Evolutionary conservation across 2,329 filamentous ascomycete species (phyloP).

Genomic region (Malbranchea cinnamomea): DNA sequence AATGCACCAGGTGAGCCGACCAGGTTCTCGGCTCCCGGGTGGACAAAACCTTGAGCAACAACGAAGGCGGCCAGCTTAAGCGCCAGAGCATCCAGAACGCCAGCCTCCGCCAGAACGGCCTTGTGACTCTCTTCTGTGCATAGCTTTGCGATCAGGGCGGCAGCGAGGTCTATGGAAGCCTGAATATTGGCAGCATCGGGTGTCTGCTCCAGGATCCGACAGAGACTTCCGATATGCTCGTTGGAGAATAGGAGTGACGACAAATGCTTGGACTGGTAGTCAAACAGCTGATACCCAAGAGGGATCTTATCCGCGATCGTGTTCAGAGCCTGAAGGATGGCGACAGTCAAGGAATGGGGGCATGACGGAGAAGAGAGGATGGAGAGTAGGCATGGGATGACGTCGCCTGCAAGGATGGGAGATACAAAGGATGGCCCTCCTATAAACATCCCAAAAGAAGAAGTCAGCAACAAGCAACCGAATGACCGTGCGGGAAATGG

Average conservation of each 20-base stretch:
- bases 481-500: not conserved
- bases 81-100: slow-evolving; percentile 65
- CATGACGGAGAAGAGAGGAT: slow-evolving; percentile 52
- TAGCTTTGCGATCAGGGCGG: slow-evolving; percentile 40
- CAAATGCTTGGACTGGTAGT: slow-evolving; percentile 36
- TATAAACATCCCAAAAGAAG: slow-evolving; percentile 22
- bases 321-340: slow-evolving; percentile 59
- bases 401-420: slow-evolving; percentile 53
- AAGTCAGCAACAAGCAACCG: not conserved
- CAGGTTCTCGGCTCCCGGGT: slow-evolving; percentile 46
- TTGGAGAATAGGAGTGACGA: slow-evolving; percentile 51
- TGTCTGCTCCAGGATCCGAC: slow-evolving; percentile 48
- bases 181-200: slow-evolving; percentile 39
- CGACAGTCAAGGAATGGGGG: slow-evolving; percentile 51
- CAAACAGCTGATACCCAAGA: slow-evolving; percentile 35
- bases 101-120: slow-evolving; percentile 52
- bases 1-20: slow-evolving; percentile 40
- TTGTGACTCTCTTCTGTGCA: slow-evolving; percentile 59
- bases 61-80: slow-evolving; percentile 57
- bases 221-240: slow-evolving; percentile 46
- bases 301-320: slow-evolving; percentile 53
- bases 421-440: slow-evolving; percentile 66
- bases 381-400: slow-evolving; percentile 55
- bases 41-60: slow-evolving; percentile 51
- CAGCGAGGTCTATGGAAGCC: slow-evolving; percentile 29